Conservation (phyloP, 805 yeast genomes). For the Hanseniaspora meyeri region DNA sequence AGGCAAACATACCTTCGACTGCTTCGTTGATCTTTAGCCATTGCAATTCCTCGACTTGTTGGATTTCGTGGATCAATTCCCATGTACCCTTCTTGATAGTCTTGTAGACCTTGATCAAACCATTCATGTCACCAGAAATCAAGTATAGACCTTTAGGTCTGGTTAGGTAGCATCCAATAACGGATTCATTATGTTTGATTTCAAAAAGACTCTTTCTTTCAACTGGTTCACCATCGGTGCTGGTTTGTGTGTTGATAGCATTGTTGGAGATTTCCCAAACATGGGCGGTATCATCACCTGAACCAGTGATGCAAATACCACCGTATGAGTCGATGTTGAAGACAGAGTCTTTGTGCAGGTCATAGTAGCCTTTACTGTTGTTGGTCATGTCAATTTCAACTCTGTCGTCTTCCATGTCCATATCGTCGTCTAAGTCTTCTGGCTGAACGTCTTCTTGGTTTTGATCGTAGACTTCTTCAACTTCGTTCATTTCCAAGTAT, state of each 20-base stretch:
- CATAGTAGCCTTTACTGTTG: conserved; percentile 82
- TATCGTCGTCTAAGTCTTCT: conserved; percentile 30
- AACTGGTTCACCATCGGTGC: conserved; percentile 46
- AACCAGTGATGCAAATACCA: conserved; percentile 75
- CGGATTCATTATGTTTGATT: conserved; percentile 81
- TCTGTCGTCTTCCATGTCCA: conserved; percentile 33
- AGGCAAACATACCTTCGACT: conserved; percentile 64
- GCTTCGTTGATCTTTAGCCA: conserved; percentile 76
- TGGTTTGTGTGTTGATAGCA: conserved; percentile 9
- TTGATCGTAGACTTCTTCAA: conserved; percentile 28
- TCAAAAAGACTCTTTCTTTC: conserved; percentile 74
- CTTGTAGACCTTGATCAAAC: conserved; percentile 63
- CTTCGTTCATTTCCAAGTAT: conserved; percentile 34
- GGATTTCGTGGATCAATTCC: conserved; percentile 55
- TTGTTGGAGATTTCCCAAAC: conserved; percentile 52
- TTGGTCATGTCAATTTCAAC: conserved; percentile 78
- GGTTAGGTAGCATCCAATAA: conserved; percentile 72
- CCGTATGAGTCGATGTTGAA: conserved; percentile 79
- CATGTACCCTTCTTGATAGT: conserved; percentile 74
- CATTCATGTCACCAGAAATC: conserved; percentile 91
- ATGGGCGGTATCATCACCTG: conserved; percentile 82
- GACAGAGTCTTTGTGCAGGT: conserved; percentile 76
- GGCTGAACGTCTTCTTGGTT: conserved; percentile 24
- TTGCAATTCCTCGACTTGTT: conserved; percentile 80
- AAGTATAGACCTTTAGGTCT: conserved; percentile 59